phyloP scores from a whole-genome alignment of 1,284 basidiomycete species.

The Sparassis latifolia region DNA sequence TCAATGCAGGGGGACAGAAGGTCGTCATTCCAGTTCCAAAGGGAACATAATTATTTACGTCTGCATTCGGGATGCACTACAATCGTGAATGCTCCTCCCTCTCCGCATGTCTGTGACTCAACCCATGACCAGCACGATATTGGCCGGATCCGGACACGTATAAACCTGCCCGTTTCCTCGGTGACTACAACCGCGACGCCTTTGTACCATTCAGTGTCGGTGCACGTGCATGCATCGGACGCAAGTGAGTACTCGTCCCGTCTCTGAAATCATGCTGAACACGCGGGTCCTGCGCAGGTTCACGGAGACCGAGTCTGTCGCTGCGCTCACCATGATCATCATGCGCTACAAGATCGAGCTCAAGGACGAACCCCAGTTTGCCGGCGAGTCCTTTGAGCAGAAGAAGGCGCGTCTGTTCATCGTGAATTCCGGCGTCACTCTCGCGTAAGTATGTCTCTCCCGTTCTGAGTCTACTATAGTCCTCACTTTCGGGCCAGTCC shows the following conservation, averaged over 20 bases:
- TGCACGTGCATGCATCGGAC: slow-evolving; percentile 35
- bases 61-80: slow-evolving; percentile 39
- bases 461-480: no score
- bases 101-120: background rate
- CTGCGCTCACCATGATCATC: slow-evolving; percentile 14
- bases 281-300: slow-evolving; percentile 5
- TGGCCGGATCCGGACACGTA: slow-evolving; percentile 36
- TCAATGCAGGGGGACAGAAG: slow-evolving; percentile 34
- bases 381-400: slow-evolving; percentile 24
- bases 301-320: slow-evolving; percentile 24
- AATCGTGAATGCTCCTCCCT: slow-evolving; percentile 18
- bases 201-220: slow-evolving; percentile 35
- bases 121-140: slow-evolving; percentile 26
- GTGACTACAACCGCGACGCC: slow-evolving; percentile 31
- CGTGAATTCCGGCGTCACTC: no score
- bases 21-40: slow-evolving; percentile 38
- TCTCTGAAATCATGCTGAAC: background rate
- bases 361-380: slow-evolving; percentile 26
- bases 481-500: no score
- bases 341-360: slow-evolving; percentile 18
- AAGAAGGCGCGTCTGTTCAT: slow-evolving; percentile 20
- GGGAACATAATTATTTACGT: slow-evolving; percentile 34
- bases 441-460: no score
- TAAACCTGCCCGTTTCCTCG: slow-evolving; percentile 35
- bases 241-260: slow-evolving; percentile 22